Evolutionary conservation across 331 rosid genomes (phyloP).

Genomic region (Quercus phellos): DNA sequence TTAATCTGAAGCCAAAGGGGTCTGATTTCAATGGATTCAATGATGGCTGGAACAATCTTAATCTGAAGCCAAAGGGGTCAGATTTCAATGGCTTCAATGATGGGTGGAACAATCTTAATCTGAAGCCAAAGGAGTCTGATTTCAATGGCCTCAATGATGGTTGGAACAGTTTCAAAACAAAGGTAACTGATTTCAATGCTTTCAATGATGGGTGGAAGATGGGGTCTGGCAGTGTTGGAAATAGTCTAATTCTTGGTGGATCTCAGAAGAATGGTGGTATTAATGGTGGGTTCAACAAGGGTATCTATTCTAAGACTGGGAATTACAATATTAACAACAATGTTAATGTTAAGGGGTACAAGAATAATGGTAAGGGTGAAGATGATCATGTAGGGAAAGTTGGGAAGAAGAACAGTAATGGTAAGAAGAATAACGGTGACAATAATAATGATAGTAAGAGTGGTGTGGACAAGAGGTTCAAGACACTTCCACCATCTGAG

Average conservation of each 20-base stretch:
- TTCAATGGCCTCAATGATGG: conserved; percentile 28
- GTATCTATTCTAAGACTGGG: conserved; percentile 58
- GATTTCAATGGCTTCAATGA: background rate
- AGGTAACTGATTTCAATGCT: conserved; percentile 9
- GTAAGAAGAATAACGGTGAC: conserved; percentile 35
- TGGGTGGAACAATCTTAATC: conserved; percentile 11
- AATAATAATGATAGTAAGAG: conserved; percentile 42
- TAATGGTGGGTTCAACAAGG: conserved; percentile 72
- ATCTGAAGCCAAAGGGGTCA: conserved; percentile 18
- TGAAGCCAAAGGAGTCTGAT: conserved; percentile 30
- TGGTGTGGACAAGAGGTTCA: conserved; percentile 59
- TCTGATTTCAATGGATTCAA: conserved; percentile 29
- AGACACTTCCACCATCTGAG: conserved; percentile 71
- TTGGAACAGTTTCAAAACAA: conserved; percentile 17
- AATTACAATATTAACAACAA: conserved; percentile 21
- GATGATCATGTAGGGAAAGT: conserved; percentile 27
- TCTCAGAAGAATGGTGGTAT: conserved; percentile 29
- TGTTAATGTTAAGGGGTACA: conserved; percentile 38
- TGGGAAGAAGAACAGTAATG: conserved; percentile 50
- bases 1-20: conserved; percentile 28
- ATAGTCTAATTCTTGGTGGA: conserved; percentile 28
- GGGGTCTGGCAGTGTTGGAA: conserved; percentile 2
- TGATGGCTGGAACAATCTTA: conserved; percentile 10
- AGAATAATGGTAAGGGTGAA: conserved; percentile 28
- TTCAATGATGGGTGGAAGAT: conserved; percentile 51